These are phyloP conservation scores for Kingdonia uniflora DNA, from an alignment of 164 flowering plant genomes.

Conservation along the genomic window DNA sequence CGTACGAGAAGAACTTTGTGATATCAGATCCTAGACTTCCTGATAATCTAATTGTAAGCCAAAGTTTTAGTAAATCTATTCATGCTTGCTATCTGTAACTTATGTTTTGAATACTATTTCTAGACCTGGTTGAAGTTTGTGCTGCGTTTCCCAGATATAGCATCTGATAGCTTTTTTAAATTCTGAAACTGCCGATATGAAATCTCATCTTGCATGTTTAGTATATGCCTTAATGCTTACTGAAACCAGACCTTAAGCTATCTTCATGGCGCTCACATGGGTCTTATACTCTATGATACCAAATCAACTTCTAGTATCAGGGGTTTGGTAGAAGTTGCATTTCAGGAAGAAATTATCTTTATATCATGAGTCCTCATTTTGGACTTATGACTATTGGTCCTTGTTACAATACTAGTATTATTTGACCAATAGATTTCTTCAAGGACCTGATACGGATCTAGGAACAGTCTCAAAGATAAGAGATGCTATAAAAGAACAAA, in stretches of 20 bases:
- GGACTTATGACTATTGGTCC: not conserved
- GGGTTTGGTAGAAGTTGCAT: too few species aligned
- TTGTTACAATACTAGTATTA: not conserved
- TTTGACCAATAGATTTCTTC: constrained; percentile 64
- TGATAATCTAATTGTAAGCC: constrained; percentile 90
- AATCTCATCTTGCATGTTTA: not conserved
- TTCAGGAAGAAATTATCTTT: too few species aligned
- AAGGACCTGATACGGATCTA: constrained; percentile 98
- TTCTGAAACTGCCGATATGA: constrained; percentile 86
- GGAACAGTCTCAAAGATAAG: constrained; percentile 71
- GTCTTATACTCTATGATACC: too few species aligned
- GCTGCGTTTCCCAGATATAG: constrained; percentile 67
- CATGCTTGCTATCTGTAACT: too few species aligned
- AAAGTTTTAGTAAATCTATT: not conserved
- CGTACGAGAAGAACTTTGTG: constrained; percentile 97
- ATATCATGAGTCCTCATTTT: too few species aligned
- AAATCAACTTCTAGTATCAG: too few species aligned
- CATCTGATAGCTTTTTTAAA: constrained; percentile 97
- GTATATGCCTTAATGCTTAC: not conserved
- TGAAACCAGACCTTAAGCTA: too few species aligned
- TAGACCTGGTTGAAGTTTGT: not conserved
- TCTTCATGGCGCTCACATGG: too few species aligned
- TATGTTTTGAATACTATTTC: not conserved
- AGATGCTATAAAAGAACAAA: constrained; percentile 85
- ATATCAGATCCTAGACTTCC: constrained; percentile 98